Conservation (phyloP, 2,329 filamentous ascomycete genomes). For the Pestalotiopsis sp. region DNA sequence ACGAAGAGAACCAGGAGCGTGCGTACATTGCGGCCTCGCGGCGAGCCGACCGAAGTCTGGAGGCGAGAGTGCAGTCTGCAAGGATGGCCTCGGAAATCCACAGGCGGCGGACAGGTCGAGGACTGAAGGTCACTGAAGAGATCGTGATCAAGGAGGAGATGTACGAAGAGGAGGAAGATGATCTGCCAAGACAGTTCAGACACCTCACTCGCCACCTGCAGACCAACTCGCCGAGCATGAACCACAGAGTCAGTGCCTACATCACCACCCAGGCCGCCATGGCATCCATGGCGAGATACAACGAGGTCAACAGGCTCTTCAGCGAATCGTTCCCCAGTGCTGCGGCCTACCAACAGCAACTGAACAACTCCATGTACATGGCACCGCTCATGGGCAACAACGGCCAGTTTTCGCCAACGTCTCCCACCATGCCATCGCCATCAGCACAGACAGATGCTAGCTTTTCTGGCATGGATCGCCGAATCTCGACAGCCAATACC, state of each 20-base stretch:
- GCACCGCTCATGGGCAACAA: conserved; percentile 25
- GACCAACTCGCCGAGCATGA: conserved; percentile 62
- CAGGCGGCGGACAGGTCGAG: conserved; percentile 82
- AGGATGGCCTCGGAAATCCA: conserved; percentile 88
- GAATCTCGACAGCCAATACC: conserved; percentile 20
- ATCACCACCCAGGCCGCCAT: conserved; percentile 45
- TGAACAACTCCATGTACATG: conserved; percentile 30
- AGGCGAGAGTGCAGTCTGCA: conserved; percentile 87
- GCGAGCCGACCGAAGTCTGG: conserved; percentile 81
- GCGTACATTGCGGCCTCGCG: conserved; percentile 92
- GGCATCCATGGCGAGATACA: conserved; percentile 44
- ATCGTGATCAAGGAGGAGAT: conserved; percentile 91
- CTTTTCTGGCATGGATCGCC: conserved; percentile 13
- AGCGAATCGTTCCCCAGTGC: conserved; percentile 47
- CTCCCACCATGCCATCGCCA: conserved; percentile 17
- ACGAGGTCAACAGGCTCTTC: conserved; percentile 50
- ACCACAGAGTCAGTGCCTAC: conserved; percentile 58
- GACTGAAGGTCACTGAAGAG: conserved; percentile 79
- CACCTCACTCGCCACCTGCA: conserved; percentile 65
- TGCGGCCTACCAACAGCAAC: conserved; percentile 30
- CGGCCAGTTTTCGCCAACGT: conserved; percentile 17
- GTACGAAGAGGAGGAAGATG: conserved; percentile 94
- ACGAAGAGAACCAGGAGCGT: conserved; percentile 82
- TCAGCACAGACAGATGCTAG: conserved; percentile 7
- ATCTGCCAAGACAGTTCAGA: conserved; percentile 68